Percentiles rank a stretch among this genome's conserved stretches.
Evolutionary conservation across 305 asterid species (phyloP).

Genomic region (Fraxinus angustifolia): DNA sequence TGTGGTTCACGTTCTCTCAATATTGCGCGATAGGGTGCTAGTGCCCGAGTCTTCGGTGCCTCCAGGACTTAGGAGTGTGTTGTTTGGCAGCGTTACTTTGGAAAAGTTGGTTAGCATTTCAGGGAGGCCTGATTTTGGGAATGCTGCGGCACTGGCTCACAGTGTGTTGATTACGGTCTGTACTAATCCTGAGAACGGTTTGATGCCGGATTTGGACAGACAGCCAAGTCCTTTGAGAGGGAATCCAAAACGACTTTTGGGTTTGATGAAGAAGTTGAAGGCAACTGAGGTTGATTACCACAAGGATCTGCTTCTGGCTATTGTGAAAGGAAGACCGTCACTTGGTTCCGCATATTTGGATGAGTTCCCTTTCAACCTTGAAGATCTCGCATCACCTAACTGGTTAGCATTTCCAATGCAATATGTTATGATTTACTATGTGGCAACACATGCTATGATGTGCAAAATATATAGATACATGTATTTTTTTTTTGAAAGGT

Average conservation of each 20-base stretch:
- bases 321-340: conserved; percentile 66
- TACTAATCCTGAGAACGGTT: conserved; percentile 75
- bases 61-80: conserved; percentile 78
- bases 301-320: conserved; percentile 62
- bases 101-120: conserved; percentile 74
- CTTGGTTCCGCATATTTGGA: conserved; percentile 82
- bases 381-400: conserved; percentile 68
- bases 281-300: conserved; percentile 68
- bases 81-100: conserved; percentile 86
- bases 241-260: conserved; percentile 68
- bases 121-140: conserved; percentile 53
- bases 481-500: too few relatives aligned
- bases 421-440: background rate
- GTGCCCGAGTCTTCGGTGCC: conserved; percentile 73
- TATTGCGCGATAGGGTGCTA: conserved; percentile 65
- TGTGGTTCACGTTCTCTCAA: conserved; percentile 47
- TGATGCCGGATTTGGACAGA: conserved; percentile 82
- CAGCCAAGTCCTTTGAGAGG: conserved; percentile 74
- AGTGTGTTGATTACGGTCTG: conserved; percentile 64
- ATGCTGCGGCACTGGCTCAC: conserved; percentile 65
- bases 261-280: conserved; percentile 78
- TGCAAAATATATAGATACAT: background rate
- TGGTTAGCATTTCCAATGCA: conserved; percentile 54
- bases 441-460: background rate
- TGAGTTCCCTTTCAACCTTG: conserved; percentile 79